Evolutionary conservation across 495 filamentous ascomycete genomes (phyloP).

Genomic region (Aspergillus ellipticus): DNA sequence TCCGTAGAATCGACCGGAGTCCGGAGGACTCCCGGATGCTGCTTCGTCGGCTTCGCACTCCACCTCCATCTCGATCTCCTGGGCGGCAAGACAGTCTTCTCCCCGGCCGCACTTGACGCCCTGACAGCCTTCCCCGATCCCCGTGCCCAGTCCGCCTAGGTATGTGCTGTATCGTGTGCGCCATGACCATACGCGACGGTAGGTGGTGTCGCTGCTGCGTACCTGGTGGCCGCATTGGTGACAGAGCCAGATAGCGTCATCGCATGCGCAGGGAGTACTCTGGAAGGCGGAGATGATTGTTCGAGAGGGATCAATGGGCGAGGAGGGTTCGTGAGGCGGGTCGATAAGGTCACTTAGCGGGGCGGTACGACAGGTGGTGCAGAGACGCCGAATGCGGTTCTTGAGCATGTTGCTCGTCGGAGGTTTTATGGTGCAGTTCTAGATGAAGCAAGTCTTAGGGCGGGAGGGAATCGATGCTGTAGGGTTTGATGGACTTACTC

Average conservation of each 20-base stretch:
- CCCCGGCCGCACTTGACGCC: slow-evolving; percentile 80
- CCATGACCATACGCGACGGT: slow-evolving; percentile 82
- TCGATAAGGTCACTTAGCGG: slow-evolving; percentile 48
- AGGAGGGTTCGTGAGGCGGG: neutral
- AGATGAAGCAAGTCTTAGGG: neutral
- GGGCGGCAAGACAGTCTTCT: slow-evolving; percentile 61
- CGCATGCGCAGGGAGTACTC: slow-evolving; percentile 66
- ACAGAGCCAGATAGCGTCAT: slow-evolving; percentile 71
- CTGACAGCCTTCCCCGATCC: slow-evolving; percentile 82
- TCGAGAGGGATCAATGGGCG: neutral
- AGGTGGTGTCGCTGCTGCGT: slow-evolving; percentile 65
- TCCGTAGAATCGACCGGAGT: slow-evolving; percentile 9
- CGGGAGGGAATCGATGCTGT: neutral
- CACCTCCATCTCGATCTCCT: slow-evolving; percentile 73
- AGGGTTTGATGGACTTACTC: slow-evolving; percentile 46
- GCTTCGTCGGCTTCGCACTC: slow-evolving; percentile 69
- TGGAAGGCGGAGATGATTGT: slow-evolving; percentile 42
- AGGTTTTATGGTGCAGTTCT: slow-evolving; percentile 85
- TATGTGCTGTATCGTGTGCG: slow-evolving; percentile 77
- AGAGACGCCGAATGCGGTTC: slow-evolving; percentile 74
- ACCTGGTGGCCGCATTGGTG: slow-evolving; percentile 70
- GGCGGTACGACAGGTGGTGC: slow-evolving; percentile 63
- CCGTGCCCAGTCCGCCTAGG: slow-evolving; percentile 76
- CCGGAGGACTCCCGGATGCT: slow-evolving; percentile 17
- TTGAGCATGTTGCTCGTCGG: slow-evolving; percentile 58